phyloP scores from a whole-genome alignment of 106 monocot species.

The Posidonia australis region DNA sequence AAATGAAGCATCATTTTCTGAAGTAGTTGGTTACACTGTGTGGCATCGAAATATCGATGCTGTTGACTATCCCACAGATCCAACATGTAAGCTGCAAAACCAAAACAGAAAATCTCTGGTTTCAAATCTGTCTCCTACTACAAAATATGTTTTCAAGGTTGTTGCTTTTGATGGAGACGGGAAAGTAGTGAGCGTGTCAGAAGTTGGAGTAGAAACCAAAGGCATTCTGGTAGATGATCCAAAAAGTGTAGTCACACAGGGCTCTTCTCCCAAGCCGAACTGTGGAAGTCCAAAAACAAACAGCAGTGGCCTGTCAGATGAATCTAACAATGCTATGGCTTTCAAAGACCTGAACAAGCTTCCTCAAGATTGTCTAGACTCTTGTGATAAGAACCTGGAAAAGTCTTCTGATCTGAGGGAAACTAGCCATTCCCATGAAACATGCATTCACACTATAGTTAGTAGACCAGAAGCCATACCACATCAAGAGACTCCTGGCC shows the following conservation, averaged over 20 bases:
- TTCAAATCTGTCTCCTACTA: constrained; percentile 28
- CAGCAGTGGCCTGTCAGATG: constrained; percentile 39
- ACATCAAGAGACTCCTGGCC: constrained; percentile 23
- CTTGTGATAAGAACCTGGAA: constrained; percentile 19
- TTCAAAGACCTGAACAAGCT: constrained; percentile 45
- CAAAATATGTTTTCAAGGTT: constrained; percentile 33
- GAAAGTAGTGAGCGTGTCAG: constrained; percentile 31
- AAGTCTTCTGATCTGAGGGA: constrained; percentile 11
- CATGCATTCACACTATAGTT: not conserved
- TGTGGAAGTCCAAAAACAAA: constrained; percentile 30
- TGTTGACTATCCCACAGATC: constrained; percentile 27
- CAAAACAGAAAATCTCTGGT: constrained; percentile 17
- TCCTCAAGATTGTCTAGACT: constrained; percentile 19
- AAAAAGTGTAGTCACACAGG: constrained; percentile 5
- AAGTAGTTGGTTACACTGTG: constrained; percentile 15
- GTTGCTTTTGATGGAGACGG: constrained; percentile 14
- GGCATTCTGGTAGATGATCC: constrained; percentile 11
- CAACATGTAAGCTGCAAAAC: constrained; percentile 14
- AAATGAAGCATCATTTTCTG: constrained; percentile 9
- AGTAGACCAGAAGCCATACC: constrained; percentile 13
- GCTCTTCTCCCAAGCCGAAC: constrained; percentile 2
- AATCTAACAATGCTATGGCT: constrained; percentile 32
- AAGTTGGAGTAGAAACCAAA: constrained; percentile 19
- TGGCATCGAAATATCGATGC: constrained; percentile 34
- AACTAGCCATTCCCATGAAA: not conserved